phyloP scores from a whole-genome alignment of 2,329 filamentous ascomycete genomes.

The Lasiodiplodia theobromae region DNA sequence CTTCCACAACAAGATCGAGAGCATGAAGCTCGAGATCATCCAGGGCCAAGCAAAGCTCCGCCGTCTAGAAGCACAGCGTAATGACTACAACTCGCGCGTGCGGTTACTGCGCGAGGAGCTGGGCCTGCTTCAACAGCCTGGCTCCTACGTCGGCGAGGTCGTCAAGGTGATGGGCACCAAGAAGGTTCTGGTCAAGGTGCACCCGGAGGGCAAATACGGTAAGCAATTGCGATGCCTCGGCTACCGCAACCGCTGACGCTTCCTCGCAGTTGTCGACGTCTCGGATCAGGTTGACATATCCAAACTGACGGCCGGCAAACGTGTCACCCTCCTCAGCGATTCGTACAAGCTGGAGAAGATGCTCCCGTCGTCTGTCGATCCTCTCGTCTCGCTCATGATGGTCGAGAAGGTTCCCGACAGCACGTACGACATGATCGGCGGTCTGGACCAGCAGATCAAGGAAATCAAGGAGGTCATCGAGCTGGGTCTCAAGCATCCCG shows the following conservation, averaged over 20 bases:
- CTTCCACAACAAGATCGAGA: conserved; percentile 99
- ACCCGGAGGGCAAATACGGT: conserved; percentile 99
- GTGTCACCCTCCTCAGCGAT: conserved; percentile 94
- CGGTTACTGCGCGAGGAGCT: conserved; percentile 94
- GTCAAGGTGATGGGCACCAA: conserved; percentile 99
- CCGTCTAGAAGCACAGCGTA: conserved; percentile 94
- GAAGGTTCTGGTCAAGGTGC: conserved; percentile 98
- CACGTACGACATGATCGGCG: conserved; percentile 99
- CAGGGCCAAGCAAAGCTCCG: conserved; percentile 96
- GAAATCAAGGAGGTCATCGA: conserved; percentile 99
- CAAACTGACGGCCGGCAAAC: conserved; percentile 97
- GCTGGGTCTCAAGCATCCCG: conserved; percentile 95
- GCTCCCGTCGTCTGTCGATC: conserved; percentile 96
- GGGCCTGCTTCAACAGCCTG: conserved; percentile 92
- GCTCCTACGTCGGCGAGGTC: conserved; percentile 98
- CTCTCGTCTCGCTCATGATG: conserved; percentile 99
- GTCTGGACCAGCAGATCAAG: conserved; percentile 98
- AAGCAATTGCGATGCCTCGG: conserved; percentile 43
- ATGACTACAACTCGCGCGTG: conserved; percentile 99
- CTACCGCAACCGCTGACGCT: conserved; percentile 16
- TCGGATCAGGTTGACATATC: conserved; percentile 91
- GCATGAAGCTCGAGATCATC: conserved; percentile 99
- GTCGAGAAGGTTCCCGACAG: conserved; percentile 99
- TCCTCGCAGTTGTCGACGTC: conserved; percentile 82
- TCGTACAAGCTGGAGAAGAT: conserved; percentile 99